A percentile compares a stretch with the other conserved stretches of the same genome.
These are phyloP conservation scores for Gomphus bonarii DNA, from an alignment of 1,284 basidiomycete species.

Conservation along the genomic window DNA sequence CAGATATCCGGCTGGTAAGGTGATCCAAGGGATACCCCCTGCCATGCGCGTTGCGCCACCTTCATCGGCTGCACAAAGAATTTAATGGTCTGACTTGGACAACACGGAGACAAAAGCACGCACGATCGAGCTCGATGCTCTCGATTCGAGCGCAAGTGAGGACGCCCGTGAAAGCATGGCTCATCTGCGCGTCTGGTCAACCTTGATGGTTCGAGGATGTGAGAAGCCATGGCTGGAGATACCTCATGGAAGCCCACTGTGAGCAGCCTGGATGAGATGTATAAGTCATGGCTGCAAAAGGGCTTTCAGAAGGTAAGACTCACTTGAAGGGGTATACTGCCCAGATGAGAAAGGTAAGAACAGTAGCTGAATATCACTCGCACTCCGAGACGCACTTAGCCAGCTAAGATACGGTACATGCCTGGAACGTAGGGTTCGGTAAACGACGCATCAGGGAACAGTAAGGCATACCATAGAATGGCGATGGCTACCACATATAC, in stretches of 20 bases:
- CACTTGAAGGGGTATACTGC: slow-evolving; percentile 90
- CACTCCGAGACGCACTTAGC: slow-evolving; percentile 51
- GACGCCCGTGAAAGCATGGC: slow-evolving; percentile 71
- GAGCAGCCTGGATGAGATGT: slow-evolving; percentile 39
- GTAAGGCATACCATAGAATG: slow-evolving; percentile 55
- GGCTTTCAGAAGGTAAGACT: slow-evolving; percentile 20
- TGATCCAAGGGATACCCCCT: slow-evolving; percentile 81
- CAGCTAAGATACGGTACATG: slow-evolving; percentile 65
- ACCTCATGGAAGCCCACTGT: slow-evolving; percentile 90
- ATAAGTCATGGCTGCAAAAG: slow-evolving; percentile 8
- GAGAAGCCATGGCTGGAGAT: slow-evolving; percentile 11
- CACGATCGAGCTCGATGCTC: slow-evolving; percentile 77
- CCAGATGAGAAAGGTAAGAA: neutral
- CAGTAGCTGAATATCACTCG: neutral
- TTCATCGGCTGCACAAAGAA: slow-evolving; percentile 58
- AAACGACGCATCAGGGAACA: neutral
- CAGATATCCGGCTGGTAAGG: slow-evolving; percentile 86
- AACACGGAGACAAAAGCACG: slow-evolving; percentile 20
- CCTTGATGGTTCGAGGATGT: neutral
- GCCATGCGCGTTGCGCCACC: slow-evolving; percentile 91
- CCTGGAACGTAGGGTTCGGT: slow-evolving; percentile 29
- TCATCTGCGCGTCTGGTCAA: slow-evolving; percentile 45
- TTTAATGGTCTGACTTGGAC: slow-evolving; percentile 16
- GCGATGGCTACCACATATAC: slow-evolving; percentile 63
- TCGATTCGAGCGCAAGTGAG: slow-evolving; percentile 90